Evolutionary conservation across 306 rosid genomes (phyloP), one percentile per base, ranked within the genome.

Genomic region (Herpetospermum pedunculosum): DNA sequence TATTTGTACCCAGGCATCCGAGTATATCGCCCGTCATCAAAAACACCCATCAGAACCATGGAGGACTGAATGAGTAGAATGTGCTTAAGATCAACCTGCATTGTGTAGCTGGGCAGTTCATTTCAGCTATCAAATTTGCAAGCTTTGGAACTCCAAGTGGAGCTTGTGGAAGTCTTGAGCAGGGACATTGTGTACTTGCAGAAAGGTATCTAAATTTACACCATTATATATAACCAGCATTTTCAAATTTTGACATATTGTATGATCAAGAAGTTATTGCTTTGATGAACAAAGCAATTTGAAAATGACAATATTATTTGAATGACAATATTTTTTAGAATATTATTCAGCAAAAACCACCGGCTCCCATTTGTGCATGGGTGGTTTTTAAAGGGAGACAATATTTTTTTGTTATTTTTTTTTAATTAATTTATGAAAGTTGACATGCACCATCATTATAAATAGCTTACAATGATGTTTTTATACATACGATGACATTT

Each of bases 91-190:
- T 88, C 57, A 82, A 76, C 83, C 78, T 89, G 63, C 91, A 81
- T 54, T 92, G 97, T 74, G 79, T 76, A 44, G 80, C 75, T 43
- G 93, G 97, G 29, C 86, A 87, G 46, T 70, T 83, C 81, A 89
- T 92, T 60, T 77, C 96, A 68, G 70, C 83, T 40, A 92, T 92
- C 72, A 89, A 78, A 64, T 92, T 89, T 80, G 96, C 96, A 60
- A 92, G 97, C 85, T 92, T 82, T 41, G 96, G 96, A 77, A 86
- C 96, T 77, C 97, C 97, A 69, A 57, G 75, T 2, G 97, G 96
- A 57, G 81, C 87, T 75, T 92, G 97, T 72, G 96, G 96, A 41
- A 86, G 41, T 35, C 86, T 81, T 60, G 79, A 64, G 81, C 90
- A 83, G 26, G 97, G 97, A 19, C 73, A 74, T 37, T 76, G 78